Evolutionary conservation across 2,329 filamentous ascomycete genomes (phyloP), one percentile per base, ranked within the genome.

Genomic region (Calonectria honghensis): DNA sequence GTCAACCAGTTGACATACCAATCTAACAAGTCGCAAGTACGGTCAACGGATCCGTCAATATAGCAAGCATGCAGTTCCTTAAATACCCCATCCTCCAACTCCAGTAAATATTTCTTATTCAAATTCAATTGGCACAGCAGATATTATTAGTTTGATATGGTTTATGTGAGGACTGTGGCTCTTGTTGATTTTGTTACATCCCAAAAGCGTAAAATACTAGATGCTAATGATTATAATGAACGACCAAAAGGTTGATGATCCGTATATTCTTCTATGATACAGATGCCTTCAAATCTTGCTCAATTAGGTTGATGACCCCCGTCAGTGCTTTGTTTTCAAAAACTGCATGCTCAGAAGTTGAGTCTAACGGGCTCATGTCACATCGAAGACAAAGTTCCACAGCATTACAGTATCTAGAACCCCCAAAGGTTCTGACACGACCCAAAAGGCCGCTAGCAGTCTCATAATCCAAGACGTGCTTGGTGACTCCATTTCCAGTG

Each of bases 211-310:
- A 18, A 24, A 48, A n/a, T 2, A 24, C 45, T 3, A 48, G 4
- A n/a, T 5, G 10, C n/a, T 4, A 48, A 45, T 10, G 5, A 6
- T 48, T 9, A 48, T 7, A 48, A 24, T 24, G n/a, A 48, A 48
- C 16, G 2, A 20, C 5, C 24, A 24, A 11, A 13, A 3, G 9
- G 24, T 13, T 11, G 5, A 48, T 24, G 6, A 13, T 48, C 20
- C 9, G 5, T 24, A 24, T 13, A 24, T 24, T 24, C 11, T 13
- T 24, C n/a, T 48, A 51, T 54, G 6, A 29, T 54, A 29, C 31
- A 54, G 51, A 29, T 32, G 51, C 51, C 24, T 41, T 45, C 35
- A 63, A 41, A 9, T 63, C 57, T 18, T 63, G 35, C 45, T 63
- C 57, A 10, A 63, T 20, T 4, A 32, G 14, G 13, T 35, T n/a